Percentiles rank a stretch among this genome's conserved stretches.
Conservation (phyloP, 208 protist species). For the Trypanosoma conorhini region DNA sequence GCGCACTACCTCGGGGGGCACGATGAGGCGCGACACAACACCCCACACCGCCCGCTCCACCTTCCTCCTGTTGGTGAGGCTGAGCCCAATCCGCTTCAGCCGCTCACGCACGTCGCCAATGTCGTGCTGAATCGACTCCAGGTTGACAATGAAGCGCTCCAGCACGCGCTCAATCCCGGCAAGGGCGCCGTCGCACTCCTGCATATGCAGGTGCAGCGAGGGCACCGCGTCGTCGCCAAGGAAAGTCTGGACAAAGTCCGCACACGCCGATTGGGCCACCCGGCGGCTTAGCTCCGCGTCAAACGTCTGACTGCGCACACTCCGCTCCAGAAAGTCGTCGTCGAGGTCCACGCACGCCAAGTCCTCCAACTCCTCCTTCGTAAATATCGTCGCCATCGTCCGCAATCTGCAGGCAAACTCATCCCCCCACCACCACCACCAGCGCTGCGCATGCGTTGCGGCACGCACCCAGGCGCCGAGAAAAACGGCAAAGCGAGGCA, state of each 20-base stretch:
- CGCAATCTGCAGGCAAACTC: constrained; percentile 1
- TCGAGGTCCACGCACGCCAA: constrained; percentile 55
- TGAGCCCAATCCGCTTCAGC: constrained; percentile 44
- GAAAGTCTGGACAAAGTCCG: constrained; percentile 71
- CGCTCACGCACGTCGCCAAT: constrained; percentile 76
- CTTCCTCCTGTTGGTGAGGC: constrained; percentile 45
- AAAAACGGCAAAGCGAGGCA: no score
- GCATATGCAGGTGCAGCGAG: constrained; percentile 53
- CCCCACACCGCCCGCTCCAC: constrained; percentile 61
- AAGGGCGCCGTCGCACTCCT: constrained; percentile 56
- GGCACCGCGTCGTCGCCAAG: constrained; percentile 62
- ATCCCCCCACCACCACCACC: no score
- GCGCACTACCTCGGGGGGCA: constrained; percentile 80
- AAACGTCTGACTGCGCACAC: constrained; percentile 35
- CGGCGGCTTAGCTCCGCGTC: constrained; percentile 38
- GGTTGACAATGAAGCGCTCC: constrained; percentile 60
- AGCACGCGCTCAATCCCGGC: constrained; percentile 71
- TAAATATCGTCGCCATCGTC: constrained; percentile 5
- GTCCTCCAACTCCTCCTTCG: constrained; percentile 54
- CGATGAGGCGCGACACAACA: constrained; percentile 53
- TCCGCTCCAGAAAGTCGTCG: constrained; percentile 51
- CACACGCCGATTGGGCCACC: constrained; percentile 53
- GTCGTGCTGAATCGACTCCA: constrained; percentile 61
- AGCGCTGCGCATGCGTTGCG: no score
- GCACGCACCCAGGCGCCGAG: no score